A percentile compares a stretch with the other conserved stretches of the same genome.
Evolutionary conservation across 2,329 filamentous ascomycete genomes (phyloP).

Genomic region (Cladosporium sp.): DNA sequence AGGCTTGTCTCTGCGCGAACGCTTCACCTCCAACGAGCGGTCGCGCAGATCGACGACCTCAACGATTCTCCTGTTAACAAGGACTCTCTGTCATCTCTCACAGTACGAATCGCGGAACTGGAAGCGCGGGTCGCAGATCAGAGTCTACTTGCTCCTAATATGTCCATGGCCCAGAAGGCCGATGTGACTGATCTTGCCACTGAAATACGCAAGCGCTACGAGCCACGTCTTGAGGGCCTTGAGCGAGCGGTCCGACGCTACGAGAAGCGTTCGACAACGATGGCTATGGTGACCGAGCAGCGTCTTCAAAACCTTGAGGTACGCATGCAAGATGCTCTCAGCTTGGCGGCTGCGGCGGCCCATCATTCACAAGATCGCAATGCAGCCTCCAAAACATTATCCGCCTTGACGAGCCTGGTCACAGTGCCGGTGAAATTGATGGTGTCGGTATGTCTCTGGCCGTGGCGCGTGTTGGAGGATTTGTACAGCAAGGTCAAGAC

Average conservation of each 20-base stretch:
- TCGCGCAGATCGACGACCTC: constrained; percentile 36
- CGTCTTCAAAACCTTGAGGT: constrained; percentile 68
- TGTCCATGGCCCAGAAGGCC: constrained; percentile 27
- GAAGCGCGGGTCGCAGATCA: constrained; percentile 28
- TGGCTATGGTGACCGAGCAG: constrained; percentile 71
- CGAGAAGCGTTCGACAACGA: constrained; percentile 78
- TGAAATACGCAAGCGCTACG: constrained; percentile 62
- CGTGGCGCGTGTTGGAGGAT: constrained; percentile 20
- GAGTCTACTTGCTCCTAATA: constrained; percentile 22
- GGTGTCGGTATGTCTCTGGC: constrained; percentile 15
- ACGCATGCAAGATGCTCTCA: constrained; percentile 70
- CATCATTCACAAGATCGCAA: constrained; percentile 24
- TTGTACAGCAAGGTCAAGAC: constrained; percentile 21
- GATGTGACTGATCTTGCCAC: constrained; percentile 33
- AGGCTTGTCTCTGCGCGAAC: constrained; percentile 76
- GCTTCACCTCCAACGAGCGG: constrained; percentile 72
- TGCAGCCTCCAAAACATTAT: neutral
- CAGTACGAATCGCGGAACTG: constrained; percentile 26
- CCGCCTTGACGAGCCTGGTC: constrained; percentile 1
- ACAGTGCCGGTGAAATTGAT: neutral
- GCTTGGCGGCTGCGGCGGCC: constrained; percentile 73
- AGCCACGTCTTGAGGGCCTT: constrained; percentile 80
- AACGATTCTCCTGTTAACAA: constrained; percentile 6
- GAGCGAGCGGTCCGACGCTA: constrained; percentile 86
- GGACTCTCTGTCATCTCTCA: constrained; percentile 20